Percentiles rank a stretch among this genome's conserved stretches.
Evolutionary conservation across 306 rosid genomes (phyloP).

Genomic region (Parietaria judaica): DNA sequence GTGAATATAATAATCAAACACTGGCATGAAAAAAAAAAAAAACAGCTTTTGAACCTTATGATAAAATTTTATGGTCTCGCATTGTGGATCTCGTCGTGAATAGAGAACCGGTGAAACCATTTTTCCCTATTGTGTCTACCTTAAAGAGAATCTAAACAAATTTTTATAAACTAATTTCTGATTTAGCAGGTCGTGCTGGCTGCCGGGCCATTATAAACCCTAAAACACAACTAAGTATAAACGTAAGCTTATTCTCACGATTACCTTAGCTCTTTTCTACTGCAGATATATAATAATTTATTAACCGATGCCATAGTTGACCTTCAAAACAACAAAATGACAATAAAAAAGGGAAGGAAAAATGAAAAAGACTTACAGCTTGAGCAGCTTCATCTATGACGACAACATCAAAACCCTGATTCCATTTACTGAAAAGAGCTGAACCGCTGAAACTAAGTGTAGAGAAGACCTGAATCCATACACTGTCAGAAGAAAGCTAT

Average conservation of each 20-base stretch:
- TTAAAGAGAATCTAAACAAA: too few species aligned
- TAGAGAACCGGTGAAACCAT: too few species aligned
- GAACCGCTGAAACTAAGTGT: constrained; percentile 95
- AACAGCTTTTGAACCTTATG: neutral
- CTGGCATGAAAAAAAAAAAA: neutral
- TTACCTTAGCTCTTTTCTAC: neutral
- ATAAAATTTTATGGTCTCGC: neutral
- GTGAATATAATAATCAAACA: neutral
- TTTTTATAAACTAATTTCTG: too few species aligned
- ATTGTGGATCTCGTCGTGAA: too few species aligned
- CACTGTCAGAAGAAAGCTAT: constrained; percentile 22
- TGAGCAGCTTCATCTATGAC: constrained; percentile 98
- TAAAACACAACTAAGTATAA: too few species aligned
- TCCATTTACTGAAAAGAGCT: constrained; percentile 59
- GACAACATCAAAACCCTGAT: constrained; percentile 82
- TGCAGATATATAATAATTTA: neutral
- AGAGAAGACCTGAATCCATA: constrained; percentile 75
- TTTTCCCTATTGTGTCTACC: too few species aligned
- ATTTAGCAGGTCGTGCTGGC: neutral
- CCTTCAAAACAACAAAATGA: neutral
- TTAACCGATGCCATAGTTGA: neutral
- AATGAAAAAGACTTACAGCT: constrained; percentile 54
- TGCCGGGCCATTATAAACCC: neutral
- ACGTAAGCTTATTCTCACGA: too few species aligned
- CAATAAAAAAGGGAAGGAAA: neutral